Conservation (phyloP, 202 grass and related monocot genomes). For the Schoenoplectus triqueter region DNA sequence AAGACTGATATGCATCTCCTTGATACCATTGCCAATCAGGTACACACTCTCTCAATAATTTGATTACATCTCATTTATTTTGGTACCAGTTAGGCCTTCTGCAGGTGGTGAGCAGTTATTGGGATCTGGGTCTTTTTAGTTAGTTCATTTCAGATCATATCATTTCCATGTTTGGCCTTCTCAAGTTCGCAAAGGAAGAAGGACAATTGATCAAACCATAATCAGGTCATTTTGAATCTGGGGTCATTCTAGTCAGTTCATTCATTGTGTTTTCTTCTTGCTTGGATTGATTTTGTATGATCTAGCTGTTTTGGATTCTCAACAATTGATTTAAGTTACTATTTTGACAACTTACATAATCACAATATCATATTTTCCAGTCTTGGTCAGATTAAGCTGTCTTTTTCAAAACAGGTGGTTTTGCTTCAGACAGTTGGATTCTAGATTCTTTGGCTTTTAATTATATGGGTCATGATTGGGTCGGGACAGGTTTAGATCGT, state of each 20-base stretch:
- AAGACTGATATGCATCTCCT: conserved; percentile 59
- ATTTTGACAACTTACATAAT: not conserved
- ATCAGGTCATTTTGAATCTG: not conserved
- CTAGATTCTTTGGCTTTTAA: not conserved
- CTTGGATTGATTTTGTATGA: not conserved
- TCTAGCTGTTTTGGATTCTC: not conserved
- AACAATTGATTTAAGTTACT: not conserved
- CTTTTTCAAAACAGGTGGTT: not conserved
- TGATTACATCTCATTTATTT: not conserved
- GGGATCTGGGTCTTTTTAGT: not conserved
- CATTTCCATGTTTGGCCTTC: not conserved
- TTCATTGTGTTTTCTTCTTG: not conserved
- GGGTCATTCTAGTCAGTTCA: not conserved
- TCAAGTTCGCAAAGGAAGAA: not conserved
- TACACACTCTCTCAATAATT: conserved; percentile 27
- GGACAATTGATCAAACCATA: not conserved
- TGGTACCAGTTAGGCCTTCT: conserved; percentile 2
- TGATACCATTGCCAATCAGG: conserved; percentile 68
- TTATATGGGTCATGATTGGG: not conserved
- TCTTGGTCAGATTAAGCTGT: not conserved
- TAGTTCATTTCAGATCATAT: not conserved
- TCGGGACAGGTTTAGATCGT: not conserved
- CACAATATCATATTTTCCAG: not conserved
- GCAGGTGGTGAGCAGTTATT: not conserved
- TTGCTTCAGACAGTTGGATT: not conserved